These are phyloP conservation scores for Eucalyptus curtisii DNA, from an alignment of 345 rosid species.

Conservation along the genomic window DNA sequence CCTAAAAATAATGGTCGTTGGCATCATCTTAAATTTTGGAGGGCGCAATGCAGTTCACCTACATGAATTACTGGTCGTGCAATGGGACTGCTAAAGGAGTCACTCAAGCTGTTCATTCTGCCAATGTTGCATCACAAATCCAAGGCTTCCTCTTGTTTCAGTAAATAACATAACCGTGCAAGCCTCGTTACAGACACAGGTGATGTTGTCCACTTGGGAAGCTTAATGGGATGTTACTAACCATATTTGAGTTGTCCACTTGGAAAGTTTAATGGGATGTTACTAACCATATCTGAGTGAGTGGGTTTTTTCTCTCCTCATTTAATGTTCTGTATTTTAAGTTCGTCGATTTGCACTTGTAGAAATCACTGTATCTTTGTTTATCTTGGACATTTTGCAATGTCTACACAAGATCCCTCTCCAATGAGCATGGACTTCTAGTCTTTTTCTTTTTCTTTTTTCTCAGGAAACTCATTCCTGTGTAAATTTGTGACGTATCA, in stretches of 20 bases:
- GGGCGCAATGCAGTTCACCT: background rate
- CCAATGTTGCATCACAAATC: background rate
- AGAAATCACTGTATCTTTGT: background rate
- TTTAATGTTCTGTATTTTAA: background rate
- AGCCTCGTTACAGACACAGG: background rate
- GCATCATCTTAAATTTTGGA: background rate
- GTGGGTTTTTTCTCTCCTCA: background rate
- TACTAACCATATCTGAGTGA: background rate
- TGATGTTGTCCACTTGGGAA: background rate
- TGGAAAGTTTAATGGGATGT: too few species aligned
- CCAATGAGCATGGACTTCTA: background rate
- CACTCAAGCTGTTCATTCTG: background rate
- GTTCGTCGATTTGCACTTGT: background rate
- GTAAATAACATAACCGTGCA: background rate
- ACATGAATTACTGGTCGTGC: background rate
- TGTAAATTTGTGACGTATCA: background rate
- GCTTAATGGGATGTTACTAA: background rate
- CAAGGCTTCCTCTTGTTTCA: background rate
- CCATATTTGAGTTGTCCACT: too few species aligned
- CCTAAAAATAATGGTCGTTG: background rate
- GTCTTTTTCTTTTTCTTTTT: background rate
- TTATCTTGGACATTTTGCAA: background rate
- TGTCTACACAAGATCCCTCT: background rate
- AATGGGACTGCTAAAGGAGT: background rate
- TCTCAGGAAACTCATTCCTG: background rate